These are phyloP conservation scores for Cronartium ribicola DNA, from an alignment of 1,284 basidiomycete species.

Conservation along the genomic window DNA sequence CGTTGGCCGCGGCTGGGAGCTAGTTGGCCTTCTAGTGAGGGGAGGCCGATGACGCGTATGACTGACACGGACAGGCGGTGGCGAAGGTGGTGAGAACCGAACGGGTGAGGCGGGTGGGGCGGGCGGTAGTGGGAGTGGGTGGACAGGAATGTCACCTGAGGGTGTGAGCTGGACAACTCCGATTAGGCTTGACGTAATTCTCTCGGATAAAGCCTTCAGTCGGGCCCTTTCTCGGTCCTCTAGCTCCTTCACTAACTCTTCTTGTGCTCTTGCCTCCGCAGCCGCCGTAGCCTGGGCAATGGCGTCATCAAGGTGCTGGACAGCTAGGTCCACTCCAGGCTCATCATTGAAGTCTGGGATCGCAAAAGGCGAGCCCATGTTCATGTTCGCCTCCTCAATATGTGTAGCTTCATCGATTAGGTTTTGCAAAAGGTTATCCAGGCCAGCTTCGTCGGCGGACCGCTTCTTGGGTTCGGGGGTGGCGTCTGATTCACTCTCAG, in stretches of 20 bases:
- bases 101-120: neutral
- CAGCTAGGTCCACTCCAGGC: neutral
- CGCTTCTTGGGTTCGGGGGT: slow-evolving; percentile 2
- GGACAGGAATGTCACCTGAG: slow-evolving; percentile 34
- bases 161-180: slow-evolving; percentile 19
- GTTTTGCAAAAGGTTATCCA: slow-evolving; percentile 18
- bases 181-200: slow-evolving; percentile 2
- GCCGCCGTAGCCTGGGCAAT: slow-evolving; percentile 7
- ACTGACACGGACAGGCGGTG: neutral
- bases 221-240: slow-evolving; percentile 2
- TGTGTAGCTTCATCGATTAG: slow-evolving; percentile 29
- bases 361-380: neutral
- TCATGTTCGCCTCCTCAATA: neutral
- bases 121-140: slow-evolving; percentile 5
- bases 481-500: neutral
- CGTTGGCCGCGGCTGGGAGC: neutral
- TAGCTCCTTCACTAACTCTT: neutral
- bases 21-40: slow-evolving; percentile 8
- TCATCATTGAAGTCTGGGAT: neutral
- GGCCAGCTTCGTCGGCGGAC: slow-evolving; percentile 13
- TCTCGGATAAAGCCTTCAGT: slow-evolving; percentile 10
- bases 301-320: neutral
- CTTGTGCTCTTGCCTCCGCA: slow-evolving; percentile 19
- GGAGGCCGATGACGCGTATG: neutral
- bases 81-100: slow-evolving; percentile 2